phyloP scores from a whole-genome alignment of 2,329 filamentous ascomycete species.

The Neurospora sp. region DNA sequence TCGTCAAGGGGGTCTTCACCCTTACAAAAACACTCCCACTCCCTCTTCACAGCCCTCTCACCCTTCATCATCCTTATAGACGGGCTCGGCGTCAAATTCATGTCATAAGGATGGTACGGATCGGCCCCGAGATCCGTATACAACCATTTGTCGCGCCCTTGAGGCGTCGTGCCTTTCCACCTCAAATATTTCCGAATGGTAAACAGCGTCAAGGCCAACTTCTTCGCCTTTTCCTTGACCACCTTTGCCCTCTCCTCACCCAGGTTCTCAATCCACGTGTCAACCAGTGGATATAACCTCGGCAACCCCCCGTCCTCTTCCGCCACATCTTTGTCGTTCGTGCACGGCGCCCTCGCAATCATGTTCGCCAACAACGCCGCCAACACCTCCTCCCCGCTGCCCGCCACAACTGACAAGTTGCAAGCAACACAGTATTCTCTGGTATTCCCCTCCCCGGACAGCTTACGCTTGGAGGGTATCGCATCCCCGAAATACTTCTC shows the following conservation, averaged over 20 bases:
- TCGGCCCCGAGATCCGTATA: not conserved
- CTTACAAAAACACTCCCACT: not conserved
- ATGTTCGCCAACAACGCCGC: conserved; percentile 36
- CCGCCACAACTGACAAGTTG: conserved; percentile 39
- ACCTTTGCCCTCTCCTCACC: conserved; percentile 1
- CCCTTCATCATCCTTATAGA: conserved; percentile 1
- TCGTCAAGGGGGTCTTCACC: not conserved
- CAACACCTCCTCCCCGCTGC: conserved; percentile 27
- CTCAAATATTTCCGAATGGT: not conserved
- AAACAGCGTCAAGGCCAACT: conserved; percentile 4
- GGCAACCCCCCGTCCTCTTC: conserved; percentile 15
- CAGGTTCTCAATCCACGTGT: conserved; percentile 33
- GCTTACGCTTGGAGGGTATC: not conserved
- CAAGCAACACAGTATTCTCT: conserved; percentile 39
- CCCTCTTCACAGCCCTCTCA: not conserved
- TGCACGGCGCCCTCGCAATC: conserved; percentile 25
- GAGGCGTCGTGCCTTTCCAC: not conserved
- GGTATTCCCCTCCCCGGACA: not conserved
- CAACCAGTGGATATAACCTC: conserved; percentile 29
- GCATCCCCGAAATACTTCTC: conserved; percentile 25
- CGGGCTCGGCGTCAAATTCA: not conserved
- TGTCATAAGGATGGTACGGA: not conserved
- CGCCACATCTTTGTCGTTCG: not conserved
- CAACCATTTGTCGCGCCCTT: not conserved
- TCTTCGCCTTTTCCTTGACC: conserved; percentile 4